These are phyloP conservation scores for Pyrenopolyporus hunteri DNA, from an alignment of 495 filamentous ascomycete genomes.

Conservation along the genomic window DNA sequence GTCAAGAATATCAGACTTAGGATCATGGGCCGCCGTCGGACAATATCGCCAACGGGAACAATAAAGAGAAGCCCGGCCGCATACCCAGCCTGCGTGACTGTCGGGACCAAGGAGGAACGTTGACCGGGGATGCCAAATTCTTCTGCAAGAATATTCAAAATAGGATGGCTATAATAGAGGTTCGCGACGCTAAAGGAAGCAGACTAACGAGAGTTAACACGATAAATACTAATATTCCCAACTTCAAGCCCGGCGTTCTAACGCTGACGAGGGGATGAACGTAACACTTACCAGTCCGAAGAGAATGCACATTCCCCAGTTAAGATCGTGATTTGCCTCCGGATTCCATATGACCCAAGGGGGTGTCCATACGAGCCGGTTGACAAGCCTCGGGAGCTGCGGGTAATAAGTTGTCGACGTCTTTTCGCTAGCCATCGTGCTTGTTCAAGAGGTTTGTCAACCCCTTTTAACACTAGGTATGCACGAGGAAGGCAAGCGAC, in stretches of 20 bases:
- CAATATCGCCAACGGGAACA: slow-evolving; percentile 79
- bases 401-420: background rate
- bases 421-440: slow-evolving; percentile 13
- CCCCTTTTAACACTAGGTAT: background rate
- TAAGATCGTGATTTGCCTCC: slow-evolving; percentile 62
- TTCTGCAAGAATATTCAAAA: slow-evolving; percentile 67
- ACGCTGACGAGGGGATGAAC: background rate
- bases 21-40: slow-evolving; percentile 73
- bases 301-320: slow-evolving; percentile 62
- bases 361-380: slow-evolving; percentile 55
- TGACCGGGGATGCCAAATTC: slow-evolving; percentile 66
- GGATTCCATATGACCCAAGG: slow-evolving; percentile 63
- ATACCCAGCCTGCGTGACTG: slow-evolving; percentile 82
- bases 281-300: slow-evolving; percentile 55
- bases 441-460: background rate
- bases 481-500: background rate
- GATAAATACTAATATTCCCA: slow-evolving; percentile 21
- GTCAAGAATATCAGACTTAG: slow-evolving; percentile 69
- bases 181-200: slow-evolving; percentile 66
- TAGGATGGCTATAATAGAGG: slow-evolving; percentile 74
- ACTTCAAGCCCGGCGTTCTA: slow-evolving; percentile 37
- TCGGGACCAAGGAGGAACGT: slow-evolving; percentile 67
- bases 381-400: background rate
- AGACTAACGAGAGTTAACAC: slow-evolving; percentile 30
- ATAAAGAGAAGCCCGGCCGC: slow-evolving; percentile 74